Evolutionary conservation across 345 rosid species (phyloP).

Genomic region (Raphanus raphanistrum): DNA sequence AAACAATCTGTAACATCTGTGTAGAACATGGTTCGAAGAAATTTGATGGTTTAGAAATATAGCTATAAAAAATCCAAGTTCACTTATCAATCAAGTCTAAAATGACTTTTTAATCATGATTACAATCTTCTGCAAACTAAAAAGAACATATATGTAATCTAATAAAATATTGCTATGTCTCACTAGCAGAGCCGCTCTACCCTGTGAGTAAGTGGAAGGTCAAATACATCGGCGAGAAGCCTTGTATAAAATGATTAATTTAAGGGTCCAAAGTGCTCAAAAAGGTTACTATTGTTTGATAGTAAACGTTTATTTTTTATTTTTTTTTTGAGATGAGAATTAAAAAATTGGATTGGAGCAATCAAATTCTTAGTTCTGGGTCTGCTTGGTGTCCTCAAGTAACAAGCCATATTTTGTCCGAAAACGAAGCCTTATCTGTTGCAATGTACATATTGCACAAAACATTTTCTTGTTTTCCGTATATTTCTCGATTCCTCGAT

Average conservation of each 20-base stretch:
- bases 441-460: background rate
- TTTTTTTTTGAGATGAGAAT: too few species aligned
- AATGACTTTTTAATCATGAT: background rate
- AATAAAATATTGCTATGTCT: background rate
- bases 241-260: background rate
- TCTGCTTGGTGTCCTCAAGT: background rate
- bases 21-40: background rate
- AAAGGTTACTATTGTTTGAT: background rate
- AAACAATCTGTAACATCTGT: background rate
- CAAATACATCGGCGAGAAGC: background rate
- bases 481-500: background rate
- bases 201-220: background rate
- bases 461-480: background rate
- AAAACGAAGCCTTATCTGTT: background rate
- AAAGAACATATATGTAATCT: background rate
- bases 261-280: background rate
- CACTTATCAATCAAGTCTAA: background rate
- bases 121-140: background rate
- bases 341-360: background rate
- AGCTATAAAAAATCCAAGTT: background rate
- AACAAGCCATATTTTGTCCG: background rate
- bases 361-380: background rate
- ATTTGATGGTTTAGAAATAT: background rate
- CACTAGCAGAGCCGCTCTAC: background rate
- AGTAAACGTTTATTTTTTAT: background rate